phyloP scores from a whole-genome alignment of 2,329 filamentous ascomycete genomes.

The Epichloe baconii region DNA sequence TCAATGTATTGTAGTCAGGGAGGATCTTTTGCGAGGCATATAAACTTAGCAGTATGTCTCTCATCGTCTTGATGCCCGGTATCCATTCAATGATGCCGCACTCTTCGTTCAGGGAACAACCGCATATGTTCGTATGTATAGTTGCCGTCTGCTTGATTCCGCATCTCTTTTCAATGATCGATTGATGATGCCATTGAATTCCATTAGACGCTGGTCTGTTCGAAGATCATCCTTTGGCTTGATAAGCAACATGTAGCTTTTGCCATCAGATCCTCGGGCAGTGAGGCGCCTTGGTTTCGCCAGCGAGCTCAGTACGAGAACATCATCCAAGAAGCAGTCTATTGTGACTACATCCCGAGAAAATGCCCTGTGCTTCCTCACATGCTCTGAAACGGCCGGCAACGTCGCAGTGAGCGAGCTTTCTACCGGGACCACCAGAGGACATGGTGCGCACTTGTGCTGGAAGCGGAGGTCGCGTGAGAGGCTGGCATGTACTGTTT shows the following conservation, averaged over 20 bases:
- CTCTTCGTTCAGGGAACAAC: conserved; percentile 94
- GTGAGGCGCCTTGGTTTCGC: conserved; percentile 86
- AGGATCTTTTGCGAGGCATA: conserved; percentile 63
- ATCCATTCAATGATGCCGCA: conserved; percentile 99
- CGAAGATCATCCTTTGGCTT: conserved; percentile 97
- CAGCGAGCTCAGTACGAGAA: conserved; percentile 78
- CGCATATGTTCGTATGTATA: conserved; percentile 94
- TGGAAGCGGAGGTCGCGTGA: conserved; percentile 70
- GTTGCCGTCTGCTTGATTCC: conserved; percentile 75
- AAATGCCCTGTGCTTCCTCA: conserved; percentile 74
- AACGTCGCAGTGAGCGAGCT: conserved; percentile 70
- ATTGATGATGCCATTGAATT: conserved; percentile 98
- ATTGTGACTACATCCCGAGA: conserved; percentile 78
- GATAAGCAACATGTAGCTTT: conserved; percentile 78
- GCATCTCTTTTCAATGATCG: conserved; percentile 82
- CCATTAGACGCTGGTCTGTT: conserved; percentile 96
- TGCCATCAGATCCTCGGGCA: conserved; percentile 79
- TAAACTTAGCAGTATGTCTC: conserved; percentile 73
- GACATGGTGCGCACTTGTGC: conserved; percentile 68
- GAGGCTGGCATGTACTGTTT: conserved; percentile 57
- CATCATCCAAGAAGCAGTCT: conserved; percentile 68
- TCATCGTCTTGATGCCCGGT: conserved; percentile 82
- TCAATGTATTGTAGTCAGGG: conserved; percentile 57
- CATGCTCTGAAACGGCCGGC: conserved; percentile 58
- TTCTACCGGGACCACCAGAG: conserved; percentile 81